Conservation (phyloP, 441 rosid species). For the Erysimum cheiri region DNA sequence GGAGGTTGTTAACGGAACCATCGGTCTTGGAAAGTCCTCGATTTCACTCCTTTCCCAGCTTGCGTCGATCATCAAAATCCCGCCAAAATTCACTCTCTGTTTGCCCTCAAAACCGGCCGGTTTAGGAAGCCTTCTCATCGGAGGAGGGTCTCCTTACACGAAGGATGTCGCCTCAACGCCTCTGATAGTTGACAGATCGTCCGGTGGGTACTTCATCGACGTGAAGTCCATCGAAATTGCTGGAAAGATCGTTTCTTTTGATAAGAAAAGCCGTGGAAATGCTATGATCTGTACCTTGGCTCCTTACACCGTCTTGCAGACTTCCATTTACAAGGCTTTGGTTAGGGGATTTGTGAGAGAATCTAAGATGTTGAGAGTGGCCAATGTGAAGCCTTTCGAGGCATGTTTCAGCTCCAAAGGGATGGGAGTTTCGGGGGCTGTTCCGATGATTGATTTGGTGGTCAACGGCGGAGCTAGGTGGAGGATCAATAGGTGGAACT, state of each 20-base stretch:
- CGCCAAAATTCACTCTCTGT: background rate
- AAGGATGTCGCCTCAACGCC: background rate
- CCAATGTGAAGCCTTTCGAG: constrained; percentile 49
- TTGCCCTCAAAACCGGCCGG: background rate
- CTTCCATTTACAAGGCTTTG: constrained; percentile 43
- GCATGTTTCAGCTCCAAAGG: constrained; percentile 47
- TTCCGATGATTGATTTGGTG: constrained; percentile 57
- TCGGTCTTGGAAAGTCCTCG: background rate
- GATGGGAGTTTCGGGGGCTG: constrained; percentile 14
- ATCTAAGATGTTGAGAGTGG: background rate
- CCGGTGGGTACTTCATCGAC: background rate
- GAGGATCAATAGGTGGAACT: constrained; percentile 57
- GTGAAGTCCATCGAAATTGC: background rate
- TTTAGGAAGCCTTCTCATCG: background rate
- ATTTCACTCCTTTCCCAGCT: background rate
- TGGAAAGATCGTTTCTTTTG: background rate
- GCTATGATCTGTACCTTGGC: constrained; percentile 32
- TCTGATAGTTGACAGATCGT: background rate
- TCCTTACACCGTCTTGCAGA: constrained; percentile 37
- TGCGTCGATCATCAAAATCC: background rate
- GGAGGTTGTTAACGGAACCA: constrained; percentile 1
- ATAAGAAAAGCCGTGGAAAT: background rate
- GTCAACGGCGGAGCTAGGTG: constrained; percentile 38
- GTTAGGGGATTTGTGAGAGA: background rate
- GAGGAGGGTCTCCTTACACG: background rate